These are phyloP conservation scores for Ceratocystis colombiana DNA, from an alignment of 2,329 filamentous ascomycete species.

Conservation along the genomic window DNA sequence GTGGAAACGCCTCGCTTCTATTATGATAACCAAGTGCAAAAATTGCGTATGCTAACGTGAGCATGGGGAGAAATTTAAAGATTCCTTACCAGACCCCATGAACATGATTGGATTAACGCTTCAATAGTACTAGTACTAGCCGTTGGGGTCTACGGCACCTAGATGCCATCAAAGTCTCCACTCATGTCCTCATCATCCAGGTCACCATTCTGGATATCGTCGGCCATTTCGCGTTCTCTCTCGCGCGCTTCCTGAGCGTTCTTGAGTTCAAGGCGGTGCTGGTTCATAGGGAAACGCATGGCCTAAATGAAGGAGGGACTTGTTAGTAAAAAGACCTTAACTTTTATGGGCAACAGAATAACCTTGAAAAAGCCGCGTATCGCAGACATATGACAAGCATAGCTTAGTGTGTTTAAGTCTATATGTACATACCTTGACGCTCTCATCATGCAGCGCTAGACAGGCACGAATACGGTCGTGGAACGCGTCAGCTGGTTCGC, in stretches of 20 bases:
- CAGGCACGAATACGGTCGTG: constrained; percentile 93
- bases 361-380: constrained; percentile 27
- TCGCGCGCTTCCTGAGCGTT: constrained; percentile 97
- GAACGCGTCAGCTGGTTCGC: constrained; percentile 93
- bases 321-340: constrained; percentile 29
- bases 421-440: constrained; percentile 65
- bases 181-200: constrained; percentile 93
- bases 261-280: constrained; percentile 92
- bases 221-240: constrained; percentile 89
- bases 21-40: constrained; percentile 19
- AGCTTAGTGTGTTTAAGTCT: not conserved
- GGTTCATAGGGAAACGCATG: constrained; percentile 99
- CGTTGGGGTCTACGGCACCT: constrained; percentile 33
- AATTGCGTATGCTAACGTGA: constrained; percentile 8
- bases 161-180: constrained; percentile 94
- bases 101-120: no score
- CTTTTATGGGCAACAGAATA: not conserved
- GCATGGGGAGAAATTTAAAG: not conserved
- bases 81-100: not conserved
- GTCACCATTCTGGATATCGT: constrained; percentile 97
- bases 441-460: constrained; percentile 87
- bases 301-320: constrained; percentile 45
- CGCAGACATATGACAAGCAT: not conserved
- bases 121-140: not conserved
- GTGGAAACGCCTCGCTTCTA: constrained; percentile 18